These are phyloP conservation scores for Stachybotrys chlorohalonatus DNA, from an alignment of 2,329 filamentous ascomycete genomes.

Conservation along the genomic window DNA sequence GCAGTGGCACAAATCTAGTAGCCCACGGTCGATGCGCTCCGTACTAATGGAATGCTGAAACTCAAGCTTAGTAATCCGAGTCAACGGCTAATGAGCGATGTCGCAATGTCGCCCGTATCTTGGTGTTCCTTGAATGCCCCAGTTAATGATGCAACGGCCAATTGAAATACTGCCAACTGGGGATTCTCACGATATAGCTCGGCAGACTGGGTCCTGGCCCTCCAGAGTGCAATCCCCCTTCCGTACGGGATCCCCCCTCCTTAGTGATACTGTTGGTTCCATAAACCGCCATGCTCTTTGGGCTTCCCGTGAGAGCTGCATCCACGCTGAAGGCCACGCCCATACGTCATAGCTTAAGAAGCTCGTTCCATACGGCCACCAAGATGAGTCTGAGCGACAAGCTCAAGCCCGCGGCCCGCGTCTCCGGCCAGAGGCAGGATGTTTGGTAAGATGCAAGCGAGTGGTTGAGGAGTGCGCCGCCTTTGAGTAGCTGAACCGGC, in stretches of 20 bases:
- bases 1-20: background rate
- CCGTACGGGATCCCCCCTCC: background rate
- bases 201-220: background rate
- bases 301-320: background rate
- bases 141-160: background rate
- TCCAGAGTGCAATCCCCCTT: background rate
- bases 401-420: constrained; percentile 40
- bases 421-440: constrained; percentile 40
- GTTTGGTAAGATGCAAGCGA: constrained; percentile 32
- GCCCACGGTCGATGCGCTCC: too few species aligned
- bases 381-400: constrained; percentile 20
- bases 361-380: background rate
- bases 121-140: background rate
- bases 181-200: background rate
- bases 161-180: background rate
- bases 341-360: background rate
- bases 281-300: background rate
- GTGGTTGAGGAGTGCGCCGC: background rate
- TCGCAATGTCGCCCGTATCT: background rate
- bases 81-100: background rate
- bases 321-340: background rate
- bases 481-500: background rate
- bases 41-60: too few species aligned
- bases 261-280: background rate
- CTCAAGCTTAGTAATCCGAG: background rate